Base-by-base conservation (phyloP, 352 stramenopile genomes). In the Aphanomyces euteiches region DNA sequence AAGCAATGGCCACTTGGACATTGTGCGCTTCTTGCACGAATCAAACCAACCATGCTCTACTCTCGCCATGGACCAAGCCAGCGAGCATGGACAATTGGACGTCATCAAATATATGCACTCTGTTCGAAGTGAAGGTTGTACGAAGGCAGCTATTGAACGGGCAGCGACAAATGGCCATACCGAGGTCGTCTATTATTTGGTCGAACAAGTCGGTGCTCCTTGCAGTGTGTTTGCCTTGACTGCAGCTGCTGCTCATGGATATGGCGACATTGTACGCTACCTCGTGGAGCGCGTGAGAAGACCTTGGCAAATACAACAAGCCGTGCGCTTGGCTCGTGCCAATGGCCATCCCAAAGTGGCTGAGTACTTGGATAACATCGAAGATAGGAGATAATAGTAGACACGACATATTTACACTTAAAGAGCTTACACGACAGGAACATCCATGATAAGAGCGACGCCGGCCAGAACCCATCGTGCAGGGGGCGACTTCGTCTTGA, bases 371-470 rank as follows among this genome's bases (percentile, higher is more conserved):
- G 19, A 6, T 13, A 45, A 43, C 17, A 19, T 43, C n/a, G 36
- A 6, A 61, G 43, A 61, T 36, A 41, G 13, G 56, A 45, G 3
- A 40, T 34, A 28, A 28, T 28, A 28, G 28, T 28, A 10, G n/a
- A 19, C 17, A 19, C 19, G 34, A 63, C 34, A 37, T 10, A 63
- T 63, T 40, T 63, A 41, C 13, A 13, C 43, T 63, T 45, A 7
- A 58, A 8, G 50, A 10, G 13, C 12, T 48, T 63, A 70, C 4
- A 70, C 64, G 47, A 70, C 54, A 17, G 64, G 64, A n/a, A 95
- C 85, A 56, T 99, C 96, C 80, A 98, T 97, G 73, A 99, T 97
- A 7, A 99, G 82, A 15, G 93, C 92, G 39, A 99, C 95, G 28
- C 96, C 95, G 3, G 97, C 96, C 28, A 99, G 81, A 5, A 98